Evolutionary conservation across 495 filamentous ascomycete species (phyloP), one percentile per base, ranked within the genome.

Genomic region (Lasiosphaeria miniovina): DNA sequence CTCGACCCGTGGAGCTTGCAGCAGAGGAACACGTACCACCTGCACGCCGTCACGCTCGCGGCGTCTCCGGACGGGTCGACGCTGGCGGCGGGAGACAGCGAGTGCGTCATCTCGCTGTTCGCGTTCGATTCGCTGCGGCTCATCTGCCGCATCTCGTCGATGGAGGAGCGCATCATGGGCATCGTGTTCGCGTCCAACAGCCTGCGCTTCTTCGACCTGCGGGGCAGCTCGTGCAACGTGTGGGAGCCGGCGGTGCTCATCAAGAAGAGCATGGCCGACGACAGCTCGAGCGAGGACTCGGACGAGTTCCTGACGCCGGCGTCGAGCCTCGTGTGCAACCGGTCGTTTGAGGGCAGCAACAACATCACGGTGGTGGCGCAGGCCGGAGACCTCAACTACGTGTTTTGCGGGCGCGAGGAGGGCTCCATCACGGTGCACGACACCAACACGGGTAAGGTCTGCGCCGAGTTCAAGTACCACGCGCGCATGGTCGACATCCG

Each of bases 201-300:
- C 15, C 50, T 65, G 31, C 49, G 65, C 6, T 62, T 69, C 36
- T 69, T 63, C 17, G 59, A 64, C 35, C 40, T 69, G 33, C 17
- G 61, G 6, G 64, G 60, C 10, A 56, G 55, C 11, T 55, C 55
- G 1, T 64, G 61, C 49, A 69, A 64, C 40, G 59, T 66, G 3
- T 69, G 64, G 66, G 64, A 69, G 51, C 66, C 66, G 6, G 46
- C 61, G 17, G 55, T 57, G 10, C 57, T 69, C 9, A 55, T 69
- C 50, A 60, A 58, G 36, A 63, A 62, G 43, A 64, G 62, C 51
- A 6, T 57, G 36, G 43, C 52, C 6, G 65, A 67, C 48, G 65
- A 68, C 35, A 60, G 46, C 38, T 65, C 65, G 34, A 67, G 60
- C 35, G 59, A 70, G 48, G 58, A 62, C 14, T 40, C 53, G 0